phyloP scores from a whole-genome alignment of 1,139 yeast genomes.

The Hemisphaericaspora xylofermentans region DNA sequence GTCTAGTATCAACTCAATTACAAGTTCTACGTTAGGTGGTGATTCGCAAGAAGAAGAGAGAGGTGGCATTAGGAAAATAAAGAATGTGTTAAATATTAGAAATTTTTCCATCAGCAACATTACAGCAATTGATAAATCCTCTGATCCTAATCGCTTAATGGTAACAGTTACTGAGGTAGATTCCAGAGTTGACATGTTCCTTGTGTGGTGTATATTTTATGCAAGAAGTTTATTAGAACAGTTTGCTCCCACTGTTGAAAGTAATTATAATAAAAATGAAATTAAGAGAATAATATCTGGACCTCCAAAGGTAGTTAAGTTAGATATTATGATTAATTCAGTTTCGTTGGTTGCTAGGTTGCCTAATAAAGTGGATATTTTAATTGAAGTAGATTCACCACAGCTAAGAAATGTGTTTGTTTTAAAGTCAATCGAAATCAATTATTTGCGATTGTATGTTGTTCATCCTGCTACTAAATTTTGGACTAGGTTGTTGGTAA shows the following conservation, averaged over 20 bases:
- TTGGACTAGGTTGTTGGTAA: slow-evolving; percentile 42
- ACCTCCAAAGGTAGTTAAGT: slow-evolving; percentile 21
- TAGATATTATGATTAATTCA: slow-evolving; percentile 40
- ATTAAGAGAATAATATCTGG: slow-evolving; percentile 24
- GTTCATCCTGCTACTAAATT: slow-evolving; percentile 53
- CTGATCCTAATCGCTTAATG: slow-evolving; percentile 27
- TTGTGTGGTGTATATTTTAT: slow-evolving; percentile 45
- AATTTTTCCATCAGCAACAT: slow-evolving; percentile 28
- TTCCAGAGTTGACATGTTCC: slow-evolving; percentile 41
- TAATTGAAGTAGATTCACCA: slow-evolving; percentile 50
- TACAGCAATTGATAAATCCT: slow-evolving; percentile 18
- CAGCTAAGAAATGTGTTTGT: slow-evolving; percentile 28
- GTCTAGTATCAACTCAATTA: slow-evolving; percentile 33
- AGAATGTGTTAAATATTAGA: slow-evolving; percentile 33
- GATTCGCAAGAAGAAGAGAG: slow-evolving; percentile 17
- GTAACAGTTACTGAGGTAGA: slow-evolving; percentile 38
- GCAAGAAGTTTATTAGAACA: slow-evolving; percentile 36
- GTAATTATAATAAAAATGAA: slow-evolving; percentile 28
- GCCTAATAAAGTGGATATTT: slow-evolving; percentile 51
- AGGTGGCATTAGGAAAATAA: slow-evolving; percentile 24
- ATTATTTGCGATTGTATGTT: slow-evolving; percentile 48
- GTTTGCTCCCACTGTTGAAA: slow-evolving; percentile 36
- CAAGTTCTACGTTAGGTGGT: slow-evolving; percentile 14
- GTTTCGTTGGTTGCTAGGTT: slow-evolving; percentile 46
- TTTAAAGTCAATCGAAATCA: slow-evolving; percentile 30